Base-by-base conservation (phyloP, 1,284 basidiomycete species). In the Apiotrichum gamsii region DNA sequence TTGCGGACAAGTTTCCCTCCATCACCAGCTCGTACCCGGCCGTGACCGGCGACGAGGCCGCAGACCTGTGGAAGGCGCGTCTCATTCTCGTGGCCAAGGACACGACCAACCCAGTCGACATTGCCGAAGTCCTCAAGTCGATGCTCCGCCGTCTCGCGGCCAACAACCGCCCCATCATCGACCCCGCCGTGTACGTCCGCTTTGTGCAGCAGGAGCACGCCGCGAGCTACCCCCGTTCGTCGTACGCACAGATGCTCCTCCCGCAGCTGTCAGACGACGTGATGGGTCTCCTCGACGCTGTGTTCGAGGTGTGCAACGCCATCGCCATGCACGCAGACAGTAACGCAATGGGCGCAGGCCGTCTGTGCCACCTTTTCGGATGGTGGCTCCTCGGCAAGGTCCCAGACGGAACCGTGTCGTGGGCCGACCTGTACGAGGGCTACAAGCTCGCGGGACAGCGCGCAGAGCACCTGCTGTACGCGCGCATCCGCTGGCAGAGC, bases 401-500 rank as follows among this genome's bases (percentile, higher is more conserved):
- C 15, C 32, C 42, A 2, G 40, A 43, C 36, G 54, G 39, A 4
- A 34, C 41, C 2, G 31, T 47, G 18, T 37, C 20, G 25, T 70
- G 63, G 62, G 43, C 51, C 32, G 52, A 52, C 9, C 42, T 70
- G 36, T 70, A 68, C 41, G 46, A 55, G 11, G 56, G 53, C 9
- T 70, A 65, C 65, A 46, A 53, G 39, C 43, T 45, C n/a, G 61
- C 61, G 3, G 63, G 61, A 1, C 51, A 53, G 40, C 54, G 56
- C 19, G 43, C 60, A 15, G 64, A 68, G 45, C 67, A 70, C 47
- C 41, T 70, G 4, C 60, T 67, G 37, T 61, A 59, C 43, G 63
- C 64, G 25, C 67, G 65, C 55, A 60, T 70, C 34, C 56, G 67
- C 33, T 52, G 51, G 49, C 63, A 68, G 49, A 58, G 65, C 13